These are phyloP conservation scores for Ammopiptanthus mongolicus DNA, from an alignment of 306 rosid species.

Conservation along the genomic window DNA sequence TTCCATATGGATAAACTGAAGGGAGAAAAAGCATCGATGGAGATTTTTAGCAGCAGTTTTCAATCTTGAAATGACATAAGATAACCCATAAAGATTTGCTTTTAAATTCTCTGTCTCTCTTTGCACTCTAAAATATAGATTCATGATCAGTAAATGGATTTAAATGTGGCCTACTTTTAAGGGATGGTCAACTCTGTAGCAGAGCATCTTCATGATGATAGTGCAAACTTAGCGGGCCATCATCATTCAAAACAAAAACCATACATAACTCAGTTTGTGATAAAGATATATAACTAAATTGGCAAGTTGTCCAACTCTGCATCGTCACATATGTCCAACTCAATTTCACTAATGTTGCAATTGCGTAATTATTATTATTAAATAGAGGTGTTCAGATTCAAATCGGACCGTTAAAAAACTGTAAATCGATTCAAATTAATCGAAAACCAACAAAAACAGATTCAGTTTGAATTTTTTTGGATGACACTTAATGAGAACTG, in stretches of 20 bases:
- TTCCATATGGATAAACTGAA: background rate
- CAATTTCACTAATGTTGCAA: background rate
- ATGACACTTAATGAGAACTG: too few relatives aligned
- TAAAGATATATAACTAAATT: background rate
- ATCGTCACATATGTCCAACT: background rate
- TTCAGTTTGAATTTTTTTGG: too few relatives aligned
- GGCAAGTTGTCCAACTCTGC: conserved; percentile 28
- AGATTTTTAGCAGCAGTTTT: conserved; percentile 12
- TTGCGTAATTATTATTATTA: background rate
- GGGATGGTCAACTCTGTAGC: conserved; percentile 31
- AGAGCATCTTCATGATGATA: conserved; percentile 13
- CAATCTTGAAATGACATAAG: conserved; percentile 23
- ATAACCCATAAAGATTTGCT: conserved; percentile 11
- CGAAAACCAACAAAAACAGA: too few relatives aligned
- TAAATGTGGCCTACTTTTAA: conserved; percentile 33
- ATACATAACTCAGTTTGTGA: background rate
- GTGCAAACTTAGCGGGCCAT: conserved; percentile 28
- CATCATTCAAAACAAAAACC: conserved; percentile 16
- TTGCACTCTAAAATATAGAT: conserved; percentile 6
- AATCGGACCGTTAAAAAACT: too few relatives aligned
- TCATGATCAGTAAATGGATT: background rate
- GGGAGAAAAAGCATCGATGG: background rate
- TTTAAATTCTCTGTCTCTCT: background rate
- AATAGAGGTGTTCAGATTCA: too few relatives aligned
- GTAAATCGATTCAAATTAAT: too few relatives aligned